A percentile compares a stretch with the other conserved stretches of the same genome.
Conservation (phyloP, 2,329 filamentous ascomycete genomes). For the Curvularia hawaiiensis region DNA sequence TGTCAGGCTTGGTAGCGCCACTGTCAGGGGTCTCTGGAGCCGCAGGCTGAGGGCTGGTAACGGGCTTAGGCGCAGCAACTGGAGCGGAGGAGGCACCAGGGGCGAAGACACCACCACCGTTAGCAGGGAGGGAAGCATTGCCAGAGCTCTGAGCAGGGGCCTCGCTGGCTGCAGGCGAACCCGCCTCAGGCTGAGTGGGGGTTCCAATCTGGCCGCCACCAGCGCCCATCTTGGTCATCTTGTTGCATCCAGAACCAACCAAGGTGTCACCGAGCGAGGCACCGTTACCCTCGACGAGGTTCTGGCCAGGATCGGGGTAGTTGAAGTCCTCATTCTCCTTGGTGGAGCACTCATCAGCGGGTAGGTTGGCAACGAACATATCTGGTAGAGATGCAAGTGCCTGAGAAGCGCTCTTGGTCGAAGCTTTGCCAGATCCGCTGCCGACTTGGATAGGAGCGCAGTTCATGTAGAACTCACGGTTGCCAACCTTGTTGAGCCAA, state of each 20-base stretch:
- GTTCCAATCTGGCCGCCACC: constrained; percentile 38
- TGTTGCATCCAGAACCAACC: constrained; percentile 36
- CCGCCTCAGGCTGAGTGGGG: constrained; percentile 17
- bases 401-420: constrained; percentile 16
- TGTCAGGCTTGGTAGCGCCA: constrained; percentile 14
- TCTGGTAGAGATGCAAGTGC: constrained; percentile 67
- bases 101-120: constrained; percentile 32
- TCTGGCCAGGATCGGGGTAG: constrained; percentile 71
- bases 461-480: constrained; percentile 98
- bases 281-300: constrained; percentile 44
- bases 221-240: constrained; percentile 37
- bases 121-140: constrained; percentile 12
- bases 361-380: constrained; percentile 77
- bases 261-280: constrained; percentile 41
- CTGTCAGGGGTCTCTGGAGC: constrained; percentile 12
- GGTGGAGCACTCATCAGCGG: constrained; percentile 60
- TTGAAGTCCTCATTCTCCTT: constrained; percentile 56
- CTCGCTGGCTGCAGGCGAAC: constrained; percentile 2
- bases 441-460: constrained; percentile 77
- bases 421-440: constrained; percentile 48
- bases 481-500: constrained; percentile 92
- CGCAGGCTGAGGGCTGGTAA: constrained; percentile 11
- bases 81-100: constrained; percentile 41
- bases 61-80: constrained; percentile 7
- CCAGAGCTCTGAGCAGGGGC: constrained; percentile 7